Conservation (phyloP, 805 yeast genomes). For the Saccharomycopsis olivae region DNA sequence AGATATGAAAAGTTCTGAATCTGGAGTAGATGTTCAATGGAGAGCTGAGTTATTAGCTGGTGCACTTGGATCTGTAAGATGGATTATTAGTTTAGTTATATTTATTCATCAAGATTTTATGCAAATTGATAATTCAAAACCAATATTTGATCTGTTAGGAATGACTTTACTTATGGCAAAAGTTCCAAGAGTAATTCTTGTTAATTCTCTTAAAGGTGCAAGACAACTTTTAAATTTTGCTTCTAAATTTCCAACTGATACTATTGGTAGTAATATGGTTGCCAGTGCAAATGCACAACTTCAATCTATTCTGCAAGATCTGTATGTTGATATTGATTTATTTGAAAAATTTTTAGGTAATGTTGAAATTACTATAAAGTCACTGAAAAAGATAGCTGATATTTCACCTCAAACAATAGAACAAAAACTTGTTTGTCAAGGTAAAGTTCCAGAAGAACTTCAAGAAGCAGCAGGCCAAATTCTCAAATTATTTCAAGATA, state of each 20-base stretch:
- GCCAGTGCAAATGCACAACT: constrained; percentile 8
- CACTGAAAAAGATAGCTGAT: not conserved
- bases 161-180: constrained; percentile 11
- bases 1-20: constrained; percentile 7
- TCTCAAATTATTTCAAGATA: constrained; percentile 10
- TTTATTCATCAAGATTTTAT: constrained; percentile 16
- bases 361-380: constrained; percentile 5
- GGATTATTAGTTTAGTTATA: constrained; percentile 14
- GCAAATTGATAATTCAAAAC: too few relatives aligned
- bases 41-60: constrained; percentile 11
- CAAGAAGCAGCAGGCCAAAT: constrained; percentile 2
- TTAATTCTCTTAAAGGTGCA: constrained; percentile 9
- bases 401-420: constrained; percentile 3
- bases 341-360: constrained; percentile 14
- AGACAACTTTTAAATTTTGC: constrained; percentile 9
- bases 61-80: constrained; percentile 11
- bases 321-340: constrained; percentile 6
- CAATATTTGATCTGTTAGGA: too few relatives aligned
- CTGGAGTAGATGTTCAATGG: constrained; percentile 7
- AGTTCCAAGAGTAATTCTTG: constrained; percentile 11
- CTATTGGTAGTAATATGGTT: not conserved
- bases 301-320: constrained; percentile 6
- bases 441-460: constrained; percentile 12
- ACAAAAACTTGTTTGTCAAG: constrained; percentile 14
- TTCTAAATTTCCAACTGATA: constrained; percentile 4